These are phyloP conservation scores for Sphagnum magellanicum DNA, from an alignment of 228 moss, liverwort and hornwort genomes.

Conservation along the genomic window DNA sequence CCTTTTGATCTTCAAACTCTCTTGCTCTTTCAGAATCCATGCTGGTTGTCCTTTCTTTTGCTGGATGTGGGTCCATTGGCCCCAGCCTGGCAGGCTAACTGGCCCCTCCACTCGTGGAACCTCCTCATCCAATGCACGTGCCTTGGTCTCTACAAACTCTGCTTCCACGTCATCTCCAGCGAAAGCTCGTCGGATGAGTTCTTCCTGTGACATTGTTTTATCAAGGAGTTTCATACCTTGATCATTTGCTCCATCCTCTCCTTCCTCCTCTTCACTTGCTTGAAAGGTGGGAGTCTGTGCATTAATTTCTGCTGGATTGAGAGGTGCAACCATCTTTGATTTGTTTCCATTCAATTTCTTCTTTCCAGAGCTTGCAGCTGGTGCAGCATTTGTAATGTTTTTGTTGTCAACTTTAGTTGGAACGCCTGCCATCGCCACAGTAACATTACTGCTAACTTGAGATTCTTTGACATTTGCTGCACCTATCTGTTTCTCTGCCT, in stretches of 20 bases:
- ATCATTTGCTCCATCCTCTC: constrained; percentile 30
- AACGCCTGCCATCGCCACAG: constrained; percentile 5
- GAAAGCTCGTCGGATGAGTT: constrained; percentile 87
- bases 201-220: constrained; percentile 54
- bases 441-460: constrained; percentile 13
- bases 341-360: no score
- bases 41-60: constrained; percentile 38
- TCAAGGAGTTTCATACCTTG: constrained; percentile 24
- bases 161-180: constrained; percentile 98
- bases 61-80: constrained; percentile 85
- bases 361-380: not conserved
- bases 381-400: not conserved
- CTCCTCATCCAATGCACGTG: constrained; percentile 64
- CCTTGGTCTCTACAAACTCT: constrained; percentile 73
- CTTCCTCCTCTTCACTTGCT: constrained; percentile 14
- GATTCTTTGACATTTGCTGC: not conserved
- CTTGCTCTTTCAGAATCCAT: constrained; percentile 62
- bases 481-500: constrained; percentile 39
- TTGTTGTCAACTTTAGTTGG: constrained; percentile 10
- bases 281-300: constrained; percentile 23
- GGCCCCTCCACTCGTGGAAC: constrained; percentile 50
- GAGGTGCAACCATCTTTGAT: not conserved
- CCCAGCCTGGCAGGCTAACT: constrained; percentile 79
- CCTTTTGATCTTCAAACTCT: constrained; percentile 43
- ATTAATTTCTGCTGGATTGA: not conserved